phyloP scores from a whole-genome alignment of 495 filamentous ascomycete genomes.

The Parathielavia appendiculata region DNA sequence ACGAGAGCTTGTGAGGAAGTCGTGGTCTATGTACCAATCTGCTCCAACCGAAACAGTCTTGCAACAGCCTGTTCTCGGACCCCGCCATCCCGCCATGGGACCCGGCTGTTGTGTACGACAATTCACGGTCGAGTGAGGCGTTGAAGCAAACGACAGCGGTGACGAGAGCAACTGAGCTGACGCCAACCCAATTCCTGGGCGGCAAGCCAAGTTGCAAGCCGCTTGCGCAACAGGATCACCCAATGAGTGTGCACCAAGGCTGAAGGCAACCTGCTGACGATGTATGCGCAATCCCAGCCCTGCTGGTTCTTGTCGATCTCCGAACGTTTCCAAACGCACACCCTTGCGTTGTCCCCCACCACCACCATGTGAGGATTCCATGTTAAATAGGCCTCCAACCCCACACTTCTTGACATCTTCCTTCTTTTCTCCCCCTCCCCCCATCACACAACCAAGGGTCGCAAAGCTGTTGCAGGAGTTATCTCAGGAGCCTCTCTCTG shows the following conservation, averaged over 20 bases:
- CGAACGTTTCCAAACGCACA: conserved; percentile 17
- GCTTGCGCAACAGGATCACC: neutral
- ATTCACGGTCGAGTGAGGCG: neutral
- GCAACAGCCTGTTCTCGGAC: too few species aligned
- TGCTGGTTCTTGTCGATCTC: conserved; percentile 22
- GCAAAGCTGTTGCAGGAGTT: conserved; percentile 45
- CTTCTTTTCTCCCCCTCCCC: conserved; percentile 37
- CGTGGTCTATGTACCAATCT: too few species aligned
- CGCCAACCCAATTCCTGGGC: neutral
- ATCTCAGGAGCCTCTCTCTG: conserved; percentile 40
- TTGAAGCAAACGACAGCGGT: neutral
- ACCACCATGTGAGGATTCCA: neutral
- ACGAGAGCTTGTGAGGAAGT: too few species aligned
- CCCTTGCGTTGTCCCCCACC: conserved; percentile 1
- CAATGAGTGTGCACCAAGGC: conserved; percentile 1
- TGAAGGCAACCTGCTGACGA: conserved; percentile 7
- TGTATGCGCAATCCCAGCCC: conserved; percentile 17
- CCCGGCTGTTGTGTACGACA: neutral
- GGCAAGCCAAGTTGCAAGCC: neutral
- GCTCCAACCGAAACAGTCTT: too few species aligned
- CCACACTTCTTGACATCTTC: conserved; percentile 25
- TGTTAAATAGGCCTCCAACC: conserved; percentile 41
- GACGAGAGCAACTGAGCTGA: conserved; percentile 2
- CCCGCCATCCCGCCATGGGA: too few species aligned
- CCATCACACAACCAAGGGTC: conserved; percentile 49